phyloP scores from a whole-genome alignment of 768 basidiomycete species.

The Lepiota venenata region DNA sequence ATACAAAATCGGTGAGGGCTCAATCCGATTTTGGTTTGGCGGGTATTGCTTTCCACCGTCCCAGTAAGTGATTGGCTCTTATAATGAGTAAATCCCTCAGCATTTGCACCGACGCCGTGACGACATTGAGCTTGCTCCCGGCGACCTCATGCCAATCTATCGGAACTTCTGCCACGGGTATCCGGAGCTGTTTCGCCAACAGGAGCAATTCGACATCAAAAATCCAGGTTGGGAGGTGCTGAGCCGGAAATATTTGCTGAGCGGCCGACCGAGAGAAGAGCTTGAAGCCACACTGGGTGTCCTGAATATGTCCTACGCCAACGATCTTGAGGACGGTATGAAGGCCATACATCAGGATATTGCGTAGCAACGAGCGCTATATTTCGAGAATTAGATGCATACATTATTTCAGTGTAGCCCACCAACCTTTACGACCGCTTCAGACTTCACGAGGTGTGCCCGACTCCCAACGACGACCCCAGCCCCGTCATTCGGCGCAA shows the following conservation, averaged over 20 bases:
- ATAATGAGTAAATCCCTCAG: conserved; percentile 82
- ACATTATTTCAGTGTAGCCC: neutral
- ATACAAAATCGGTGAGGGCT: neutral
- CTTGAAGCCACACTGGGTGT: conserved; percentile 98
- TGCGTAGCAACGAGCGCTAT: conserved; percentile 85
- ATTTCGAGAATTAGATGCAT: neutral
- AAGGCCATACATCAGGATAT: conserved; percentile 91
- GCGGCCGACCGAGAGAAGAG: conserved; percentile 85
- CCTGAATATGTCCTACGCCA: conserved; percentile 86
- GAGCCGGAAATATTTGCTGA: conserved; percentile 76
- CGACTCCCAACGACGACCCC: conserved; percentile 84
- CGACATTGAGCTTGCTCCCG: conserved; percentile 88
- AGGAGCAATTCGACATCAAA: conserved; percentile 94
- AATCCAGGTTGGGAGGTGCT: conserved; percentile 91
- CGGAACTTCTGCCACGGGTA: conserved; percentile 84
- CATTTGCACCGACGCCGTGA: conserved; percentile 87
- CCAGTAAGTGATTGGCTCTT: conserved; percentile 74
- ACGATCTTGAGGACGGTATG: conserved; percentile 87
- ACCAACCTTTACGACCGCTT: conserved; percentile 88
- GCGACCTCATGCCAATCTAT: conserved; percentile 93
- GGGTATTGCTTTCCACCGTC: conserved; percentile 60
- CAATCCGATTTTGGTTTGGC: conserved; percentile 24
- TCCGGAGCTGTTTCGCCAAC: conserved; percentile 71
- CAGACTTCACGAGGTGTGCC: conserved; percentile 89
- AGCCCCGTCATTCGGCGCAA: conserved; percentile 45